These are phyloP conservation scores for Hanseniaspora nectarophila DNA, from an alignment of 805 yeast species.

Conservation along the genomic window DNA sequence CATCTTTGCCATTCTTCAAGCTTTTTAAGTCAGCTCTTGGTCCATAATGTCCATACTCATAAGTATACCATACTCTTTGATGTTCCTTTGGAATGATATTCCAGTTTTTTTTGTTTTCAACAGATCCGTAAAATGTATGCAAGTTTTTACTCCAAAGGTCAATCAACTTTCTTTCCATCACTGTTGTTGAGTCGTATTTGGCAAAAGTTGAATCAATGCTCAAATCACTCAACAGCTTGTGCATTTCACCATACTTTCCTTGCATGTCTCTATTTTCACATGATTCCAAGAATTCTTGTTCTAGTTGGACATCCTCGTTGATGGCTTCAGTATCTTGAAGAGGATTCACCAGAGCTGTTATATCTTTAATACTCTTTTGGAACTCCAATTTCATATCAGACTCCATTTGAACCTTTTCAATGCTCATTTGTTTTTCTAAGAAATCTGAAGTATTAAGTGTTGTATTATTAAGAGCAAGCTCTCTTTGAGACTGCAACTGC, in stretches of 20 bases:
- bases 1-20: constrained; percentile 4
- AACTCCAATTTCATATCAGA: constrained; percentile 12
- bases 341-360: constrained; percentile 8
- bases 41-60: constrained; percentile 62
- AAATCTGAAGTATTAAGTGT: not conserved
- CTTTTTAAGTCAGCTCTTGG: constrained; percentile 43
- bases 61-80: constrained; percentile 47
- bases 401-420: constrained; percentile 13
- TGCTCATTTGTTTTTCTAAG: constrained; percentile 2
- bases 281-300: constrained; percentile 11
- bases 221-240: not conserved
- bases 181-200: not conserved
- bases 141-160: constrained; percentile 14
- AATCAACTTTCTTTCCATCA: constrained; percentile 1
- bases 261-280: constrained; percentile 1
- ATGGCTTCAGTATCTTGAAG: constrained; percentile 10
- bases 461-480: not conserved
- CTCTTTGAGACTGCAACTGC: constrained; percentile 11
- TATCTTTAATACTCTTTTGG: constrained; percentile 10
- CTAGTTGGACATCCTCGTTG: constrained; percentile 7
- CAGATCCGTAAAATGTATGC: constrained; percentile 22
- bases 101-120: constrained; percentile 41
- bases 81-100: constrained; percentile 34
- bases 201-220: not conserved
- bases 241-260: constrained; percentile 7